phyloP scores from a whole-genome alignment of 805 yeast species.

The Candida yuanshanica region DNA sequence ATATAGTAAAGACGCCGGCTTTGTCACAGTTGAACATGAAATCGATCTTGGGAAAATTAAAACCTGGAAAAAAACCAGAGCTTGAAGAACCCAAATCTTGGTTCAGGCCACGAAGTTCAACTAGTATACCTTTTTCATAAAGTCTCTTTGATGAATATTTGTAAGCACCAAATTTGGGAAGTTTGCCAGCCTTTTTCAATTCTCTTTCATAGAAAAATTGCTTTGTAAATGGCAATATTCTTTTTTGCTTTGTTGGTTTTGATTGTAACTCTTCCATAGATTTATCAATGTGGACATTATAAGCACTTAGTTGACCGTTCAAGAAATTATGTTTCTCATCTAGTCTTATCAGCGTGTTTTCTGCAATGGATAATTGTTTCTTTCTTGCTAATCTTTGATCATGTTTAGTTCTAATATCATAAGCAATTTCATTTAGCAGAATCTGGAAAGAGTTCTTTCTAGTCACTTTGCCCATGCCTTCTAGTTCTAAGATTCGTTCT shows the following conservation, averaged over 20 bases:
- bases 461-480: conserved; percentile 55
- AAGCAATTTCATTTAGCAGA: conserved; percentile 74
- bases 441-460: conserved; percentile 72
- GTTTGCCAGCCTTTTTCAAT: conserved; percentile 55
- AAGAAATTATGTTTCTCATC: conserved; percentile 40
- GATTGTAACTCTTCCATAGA: conserved; percentile 46
- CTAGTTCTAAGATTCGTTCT: conserved; percentile 71
- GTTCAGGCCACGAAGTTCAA: conserved; percentile 52
- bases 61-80: conserved; percentile 33
- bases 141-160: conserved; percentile 72
- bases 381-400: conserved; percentile 42
- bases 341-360: conserved; percentile 38
- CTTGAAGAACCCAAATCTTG: conserved; percentile 31
- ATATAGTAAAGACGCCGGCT: conserved; percentile 67
- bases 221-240: conserved; percentile 53
- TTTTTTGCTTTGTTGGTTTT: conserved; percentile 25
- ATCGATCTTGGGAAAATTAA: conserved; percentile 59
- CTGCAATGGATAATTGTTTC: conserved; percentile 40
- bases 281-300: conserved; percentile 43
- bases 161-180: conserved; percentile 73
- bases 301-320: conserved; percentile 34
- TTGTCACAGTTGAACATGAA: conserved; percentile 73
- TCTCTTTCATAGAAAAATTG: conserved; percentile 74
- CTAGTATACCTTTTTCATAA: conserved; percentile 63
- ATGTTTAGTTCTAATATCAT: conserved; percentile 61